Base-by-base conservation (phyloP, 2,329 filamentous ascomycete species). In the Neopestalotiopsis sp. region DNA sequence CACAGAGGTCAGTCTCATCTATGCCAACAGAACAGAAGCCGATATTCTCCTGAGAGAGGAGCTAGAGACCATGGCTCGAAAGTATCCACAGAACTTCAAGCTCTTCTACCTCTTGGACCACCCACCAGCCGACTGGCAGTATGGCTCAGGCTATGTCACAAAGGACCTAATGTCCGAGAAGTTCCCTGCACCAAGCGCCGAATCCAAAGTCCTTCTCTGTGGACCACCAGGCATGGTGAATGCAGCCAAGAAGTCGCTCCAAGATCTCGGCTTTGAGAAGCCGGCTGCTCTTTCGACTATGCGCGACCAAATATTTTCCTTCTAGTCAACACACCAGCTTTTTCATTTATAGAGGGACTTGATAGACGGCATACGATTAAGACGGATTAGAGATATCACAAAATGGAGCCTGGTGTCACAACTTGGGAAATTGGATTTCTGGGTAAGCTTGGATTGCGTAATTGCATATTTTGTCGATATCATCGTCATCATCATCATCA, bases 141-240 rank as follows among this genome's bases (percentile, higher is more conserved):
- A 80, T 56, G 84, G 83, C 1, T 78, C 72, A 0, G 89, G 88
- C 0, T 87, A 81, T 67, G 83, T 90, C 1, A 89, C 83, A 0
- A 80, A 81, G 58, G 82, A 86, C 0, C 74, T 89, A 45, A 83
- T 91, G 73, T 74, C 78, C 64, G 80, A 86, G 69, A 80, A 75
- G 42, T 78, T 91, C 62, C 87, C 88, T 1, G 71, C 73, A 0
- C 77, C 87, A 0, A 79, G 78, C 0, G 59, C 74, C 0, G 84
- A 87, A 14, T 81, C 82, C 2, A 90, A 88, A 75, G 75, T 89
- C 7, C 80, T 90, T 80, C 77, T 91, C 1, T 91, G 89, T 72
- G 89, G 89, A 0, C 89, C 89, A 0, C 89, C 89, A 0, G 85
- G 84, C 0, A 88, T 91, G 87, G 79, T 91, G 1, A 84, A 84